phyloP scores from a whole-genome alignment of 805 yeast species.

The Candida palmyrensis region DNA sequence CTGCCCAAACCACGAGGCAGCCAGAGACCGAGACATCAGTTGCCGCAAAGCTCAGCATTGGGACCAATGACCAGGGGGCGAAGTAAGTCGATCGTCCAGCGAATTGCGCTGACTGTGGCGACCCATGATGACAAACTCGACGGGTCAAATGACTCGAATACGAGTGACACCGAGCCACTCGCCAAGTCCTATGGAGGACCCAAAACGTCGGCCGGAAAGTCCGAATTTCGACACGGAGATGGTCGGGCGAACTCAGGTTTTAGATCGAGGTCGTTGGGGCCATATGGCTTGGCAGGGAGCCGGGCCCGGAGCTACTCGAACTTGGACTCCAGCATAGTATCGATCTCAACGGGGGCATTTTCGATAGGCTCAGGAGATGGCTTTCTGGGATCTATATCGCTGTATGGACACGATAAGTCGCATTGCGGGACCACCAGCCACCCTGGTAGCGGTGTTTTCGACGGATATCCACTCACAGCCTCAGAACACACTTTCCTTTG shows the following conservation, averaged over 20 bases:
- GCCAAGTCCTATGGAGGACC: too few relatives aligned
- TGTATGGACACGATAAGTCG: too few relatives aligned
- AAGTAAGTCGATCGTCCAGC: slow-evolving; percentile 58
- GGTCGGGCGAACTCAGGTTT: too few relatives aligned
- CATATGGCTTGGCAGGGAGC: too few relatives aligned
- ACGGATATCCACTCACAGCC: slow-evolving; percentile 11
- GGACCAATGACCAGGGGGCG: slow-evolving; percentile 40
- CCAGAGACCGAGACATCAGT: too few relatives aligned
- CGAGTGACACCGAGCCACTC: neutral
- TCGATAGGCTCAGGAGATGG: too few relatives aligned
- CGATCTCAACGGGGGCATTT: neutral
- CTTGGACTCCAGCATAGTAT: neutral
- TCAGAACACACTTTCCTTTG: slow-evolving; percentile 23
- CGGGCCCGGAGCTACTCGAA: neutral
- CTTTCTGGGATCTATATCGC: too few relatives aligned
- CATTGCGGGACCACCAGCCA: too few relatives aligned
- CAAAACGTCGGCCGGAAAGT: too few relatives aligned
- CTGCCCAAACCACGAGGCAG: too few relatives aligned
- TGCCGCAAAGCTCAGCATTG: neutral
- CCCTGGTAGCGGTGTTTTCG: neutral
- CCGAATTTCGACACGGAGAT: too few relatives aligned
- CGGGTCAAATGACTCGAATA: slow-evolving; percentile 5
- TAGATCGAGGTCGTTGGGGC: neutral
- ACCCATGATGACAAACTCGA: slow-evolving; percentile 15
- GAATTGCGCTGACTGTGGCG: slow-evolving; percentile 53